Conservation (phyloP, 192 early-diverging fungal species). For the Geosiphon pyriformis region DNA sequence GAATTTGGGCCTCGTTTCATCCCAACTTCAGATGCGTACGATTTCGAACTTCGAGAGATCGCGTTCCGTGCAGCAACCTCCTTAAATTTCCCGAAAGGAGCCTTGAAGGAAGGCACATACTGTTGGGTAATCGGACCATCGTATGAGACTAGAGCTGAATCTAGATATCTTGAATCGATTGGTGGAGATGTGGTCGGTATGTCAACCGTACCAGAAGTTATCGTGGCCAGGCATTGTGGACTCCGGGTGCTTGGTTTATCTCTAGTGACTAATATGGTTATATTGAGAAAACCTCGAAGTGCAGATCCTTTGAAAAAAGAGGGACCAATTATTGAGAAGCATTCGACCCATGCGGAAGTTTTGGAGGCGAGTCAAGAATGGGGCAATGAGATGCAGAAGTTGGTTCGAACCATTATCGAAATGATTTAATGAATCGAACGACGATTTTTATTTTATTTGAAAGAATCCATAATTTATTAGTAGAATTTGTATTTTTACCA, state of each 20-base stretch:
- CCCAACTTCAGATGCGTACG: conserved; percentile 80
- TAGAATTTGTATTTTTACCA: no score
- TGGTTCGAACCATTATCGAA: conserved; percentile 47
- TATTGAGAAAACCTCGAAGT: conserved; percentile 34
- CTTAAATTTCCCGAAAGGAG: conserved; percentile 37
- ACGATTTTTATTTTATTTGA: no score
- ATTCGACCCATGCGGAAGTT: conserved; percentile 66
- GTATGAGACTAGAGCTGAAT: conserved; percentile 87
- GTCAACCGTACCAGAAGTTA: conserved; percentile 84
- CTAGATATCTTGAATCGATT: conserved; percentile 56
- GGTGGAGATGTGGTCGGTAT: conserved; percentile 86
- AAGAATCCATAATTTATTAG: no score
- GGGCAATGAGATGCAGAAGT: conserved; percentile 51
- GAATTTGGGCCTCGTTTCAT: conserved; percentile 85
- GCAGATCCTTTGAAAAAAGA: conserved; percentile 33
- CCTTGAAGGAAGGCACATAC: conserved; percentile 77
- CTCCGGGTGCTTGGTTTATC: conserved; percentile 73
- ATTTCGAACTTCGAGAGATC: conserved; percentile 64
- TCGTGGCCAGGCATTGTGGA: conserved; percentile 80
- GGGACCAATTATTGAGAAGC: conserved; percentile 24
- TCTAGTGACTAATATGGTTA: conserved; percentile 73
- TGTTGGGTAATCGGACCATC: conserved; percentile 82
- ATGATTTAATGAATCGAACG: no score
- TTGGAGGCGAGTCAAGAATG: conserved; percentile 50
- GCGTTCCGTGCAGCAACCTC: conserved; percentile 58